These are phyloP conservation scores for Cenchrus americanus DNA, from an alignment of 176 grass and related monocot species.

Conservation along the genomic window DNA sequence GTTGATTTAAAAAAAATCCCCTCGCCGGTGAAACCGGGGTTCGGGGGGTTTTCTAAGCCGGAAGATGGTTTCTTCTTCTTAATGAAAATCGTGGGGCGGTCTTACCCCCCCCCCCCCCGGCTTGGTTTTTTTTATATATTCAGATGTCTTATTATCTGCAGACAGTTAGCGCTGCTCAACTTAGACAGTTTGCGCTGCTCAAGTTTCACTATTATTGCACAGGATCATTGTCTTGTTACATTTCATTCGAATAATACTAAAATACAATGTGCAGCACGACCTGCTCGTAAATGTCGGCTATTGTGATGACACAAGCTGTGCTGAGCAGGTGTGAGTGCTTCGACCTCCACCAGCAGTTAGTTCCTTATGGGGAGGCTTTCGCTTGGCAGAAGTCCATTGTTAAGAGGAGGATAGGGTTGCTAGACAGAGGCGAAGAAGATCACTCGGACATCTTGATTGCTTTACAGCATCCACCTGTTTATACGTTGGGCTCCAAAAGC, in stretches of 20 bases:
- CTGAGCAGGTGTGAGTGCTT: constrained; percentile 41
- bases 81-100: too few species aligned
- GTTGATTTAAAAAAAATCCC: too few species aligned
- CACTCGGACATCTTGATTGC: constrained; percentile 57
- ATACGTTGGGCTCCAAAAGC: constrained; percentile 64
- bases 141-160: too few species aligned
- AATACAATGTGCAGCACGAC: background rate
- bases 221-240: background rate
- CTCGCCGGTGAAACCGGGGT: too few species aligned
- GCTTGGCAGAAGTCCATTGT: constrained; percentile 71
- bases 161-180: too few species aligned
- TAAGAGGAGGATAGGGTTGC: constrained; percentile 50
- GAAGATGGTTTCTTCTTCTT: too few species aligned
- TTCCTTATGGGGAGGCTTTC: constrained; percentile 57
- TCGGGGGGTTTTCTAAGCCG: too few species aligned
- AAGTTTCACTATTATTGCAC: too few species aligned
- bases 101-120: too few species aligned
- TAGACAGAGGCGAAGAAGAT: constrained; percentile 51
- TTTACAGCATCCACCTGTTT: constrained; percentile 77
- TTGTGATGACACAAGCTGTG: background rate
- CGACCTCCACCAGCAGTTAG: constrained; percentile 41
- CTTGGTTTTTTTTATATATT: too few species aligned
- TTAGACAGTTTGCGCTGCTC: too few species aligned
- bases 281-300: background rate
- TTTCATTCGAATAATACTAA: background rate